Evolutionary conservation across 768 basidiomycete genomes (phyloP).

Genomic region (Leucosporidium creatinivorum): DNA sequence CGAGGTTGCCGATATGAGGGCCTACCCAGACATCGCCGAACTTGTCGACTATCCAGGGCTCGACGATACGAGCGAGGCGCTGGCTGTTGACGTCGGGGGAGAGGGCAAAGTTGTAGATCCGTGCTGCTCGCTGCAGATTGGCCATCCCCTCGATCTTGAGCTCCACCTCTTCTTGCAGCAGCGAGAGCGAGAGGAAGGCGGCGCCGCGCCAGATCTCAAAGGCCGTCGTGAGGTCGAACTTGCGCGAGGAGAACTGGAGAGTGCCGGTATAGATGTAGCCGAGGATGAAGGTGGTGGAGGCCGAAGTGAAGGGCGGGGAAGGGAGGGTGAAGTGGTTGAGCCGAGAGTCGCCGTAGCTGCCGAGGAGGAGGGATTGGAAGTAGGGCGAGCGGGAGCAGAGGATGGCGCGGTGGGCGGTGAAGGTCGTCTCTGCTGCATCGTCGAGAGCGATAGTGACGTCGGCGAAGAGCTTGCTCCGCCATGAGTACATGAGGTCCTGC

Average conservation of each 20-base stretch:
- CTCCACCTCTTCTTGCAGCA: conserved; percentile 71
- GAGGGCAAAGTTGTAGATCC: conserved; percentile 74
- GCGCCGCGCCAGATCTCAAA: conserved; percentile 82
- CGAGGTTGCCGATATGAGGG: conserved; percentile 65
- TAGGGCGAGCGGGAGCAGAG: conserved; percentile 82
- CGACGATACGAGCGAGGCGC: conserved; percentile 61
- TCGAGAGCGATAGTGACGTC: conserved; percentile 70
- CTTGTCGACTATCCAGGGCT: conserved; percentile 67
- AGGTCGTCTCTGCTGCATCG: conserved; percentile 41
- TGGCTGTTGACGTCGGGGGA: conserved; percentile 68
- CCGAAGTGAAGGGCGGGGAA: conserved; percentile 89
- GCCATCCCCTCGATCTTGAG: conserved; percentile 78
- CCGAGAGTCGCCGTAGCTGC: conserved; percentile 50
- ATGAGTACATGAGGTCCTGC: conserved; percentile 85
- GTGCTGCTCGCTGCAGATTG: conserved; percentile 71
- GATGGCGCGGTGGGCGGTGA: conserved; percentile 88
- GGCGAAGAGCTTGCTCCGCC: conserved; percentile 86
- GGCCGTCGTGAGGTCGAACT: conserved; percentile 85
- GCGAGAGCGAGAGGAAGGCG: conserved; percentile 64
- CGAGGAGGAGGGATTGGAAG: conserved; percentile 71
- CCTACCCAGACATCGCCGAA: conserved; percentile 85
- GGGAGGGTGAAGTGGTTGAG: conserved; percentile 63
- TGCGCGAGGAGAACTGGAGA: conserved; percentile 81
- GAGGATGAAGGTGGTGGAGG: conserved; percentile 81
- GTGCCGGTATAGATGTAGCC: conserved; percentile 94